Evolutionary conservation across 73 alveolate species (phyloP).

Genomic region (Tetrahymena thermophila): DNA sequence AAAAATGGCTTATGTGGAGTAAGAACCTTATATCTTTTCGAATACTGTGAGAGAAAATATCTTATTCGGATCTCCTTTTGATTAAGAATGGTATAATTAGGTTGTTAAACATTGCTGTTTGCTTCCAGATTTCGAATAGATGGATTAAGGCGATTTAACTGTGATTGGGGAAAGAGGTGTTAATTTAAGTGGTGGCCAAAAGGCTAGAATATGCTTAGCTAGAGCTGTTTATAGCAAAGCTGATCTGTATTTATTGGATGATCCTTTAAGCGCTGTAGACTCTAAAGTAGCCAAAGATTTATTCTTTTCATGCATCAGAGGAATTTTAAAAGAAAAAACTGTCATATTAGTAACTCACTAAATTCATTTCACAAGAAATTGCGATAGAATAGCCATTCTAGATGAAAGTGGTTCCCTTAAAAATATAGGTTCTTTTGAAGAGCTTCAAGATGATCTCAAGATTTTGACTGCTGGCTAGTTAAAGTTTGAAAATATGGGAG

Average conservation of each 20-base stretch:
- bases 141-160: conserved; percentile 65
- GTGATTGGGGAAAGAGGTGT: conserved; percentile 85
- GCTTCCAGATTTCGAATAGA: conserved; percentile 60
- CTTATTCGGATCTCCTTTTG: conserved; percentile 58
- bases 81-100: conserved; percentile 54
- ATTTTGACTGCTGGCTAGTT: background rate
- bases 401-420: conserved; percentile 13
- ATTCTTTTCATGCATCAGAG: conserved; percentile 24
- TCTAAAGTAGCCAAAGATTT: conserved; percentile 63
- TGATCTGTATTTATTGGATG: conserved; percentile 65
- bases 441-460: background rate
- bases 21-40: conserved; percentile 80
- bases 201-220: conserved; percentile 84
- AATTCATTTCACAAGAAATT: conserved; percentile 21
- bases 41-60: conserved; percentile 87
- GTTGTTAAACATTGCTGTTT: conserved; percentile 69
- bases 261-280: conserved; percentile 79
- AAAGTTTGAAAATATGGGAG: background rate
- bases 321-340: conserved; percentile 4
- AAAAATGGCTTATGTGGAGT: conserved; percentile 70
- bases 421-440: background rate
- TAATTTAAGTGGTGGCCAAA: conserved; percentile 86
- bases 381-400: conserved; percentile 13
- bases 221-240: conserved; percentile 81
- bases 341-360: conserved; percentile 31